Evolutionary conservation across 78 protist genomes (phyloP).

Genomic region (Chrysochromulina parva): DNA sequence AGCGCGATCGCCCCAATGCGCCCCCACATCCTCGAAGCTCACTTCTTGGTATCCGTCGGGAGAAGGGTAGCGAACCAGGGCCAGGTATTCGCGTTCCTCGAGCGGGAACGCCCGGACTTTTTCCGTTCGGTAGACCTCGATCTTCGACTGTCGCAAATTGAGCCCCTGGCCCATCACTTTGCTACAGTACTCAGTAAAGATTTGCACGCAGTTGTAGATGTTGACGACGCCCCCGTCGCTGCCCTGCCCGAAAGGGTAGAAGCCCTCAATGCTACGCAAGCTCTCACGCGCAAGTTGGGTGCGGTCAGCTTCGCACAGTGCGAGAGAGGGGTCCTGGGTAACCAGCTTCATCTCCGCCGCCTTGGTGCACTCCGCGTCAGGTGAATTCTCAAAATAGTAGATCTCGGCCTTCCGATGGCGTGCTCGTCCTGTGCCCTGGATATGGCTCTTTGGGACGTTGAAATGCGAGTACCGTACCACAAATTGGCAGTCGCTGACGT

Average conservation of each 20-base stretch:
- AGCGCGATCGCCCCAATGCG: no score
- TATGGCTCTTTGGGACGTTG: not conserved
- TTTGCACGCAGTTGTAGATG: not conserved
- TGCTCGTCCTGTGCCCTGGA: constrained; percentile 12
- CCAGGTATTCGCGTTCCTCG: no score
- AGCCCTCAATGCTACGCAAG: not conserved
- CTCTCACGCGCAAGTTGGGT: not conserved
- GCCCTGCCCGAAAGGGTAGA: not conserved
- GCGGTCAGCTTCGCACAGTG: not conserved
- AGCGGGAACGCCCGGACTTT: no score
- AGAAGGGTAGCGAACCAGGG: no score
- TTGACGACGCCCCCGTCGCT: not conserved
- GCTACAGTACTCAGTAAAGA: not conserved
- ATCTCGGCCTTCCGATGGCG: not conserved
- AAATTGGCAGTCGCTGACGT: constrained; percentile 10
- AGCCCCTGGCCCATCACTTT: not conserved
- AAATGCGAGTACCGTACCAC: not conserved
- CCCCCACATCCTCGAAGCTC: no score
- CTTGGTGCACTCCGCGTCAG: not conserved
- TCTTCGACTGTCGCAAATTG: not conserved
- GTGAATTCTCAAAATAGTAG: constrained; percentile 4
- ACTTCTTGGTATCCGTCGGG: no score
- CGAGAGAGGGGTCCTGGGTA: not conserved
- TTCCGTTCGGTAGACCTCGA: not conserved
- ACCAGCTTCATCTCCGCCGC: not conserved